Conservation (phyloP, 169 alveolate genomes). For the Plasmodium coatneyi region DNA sequence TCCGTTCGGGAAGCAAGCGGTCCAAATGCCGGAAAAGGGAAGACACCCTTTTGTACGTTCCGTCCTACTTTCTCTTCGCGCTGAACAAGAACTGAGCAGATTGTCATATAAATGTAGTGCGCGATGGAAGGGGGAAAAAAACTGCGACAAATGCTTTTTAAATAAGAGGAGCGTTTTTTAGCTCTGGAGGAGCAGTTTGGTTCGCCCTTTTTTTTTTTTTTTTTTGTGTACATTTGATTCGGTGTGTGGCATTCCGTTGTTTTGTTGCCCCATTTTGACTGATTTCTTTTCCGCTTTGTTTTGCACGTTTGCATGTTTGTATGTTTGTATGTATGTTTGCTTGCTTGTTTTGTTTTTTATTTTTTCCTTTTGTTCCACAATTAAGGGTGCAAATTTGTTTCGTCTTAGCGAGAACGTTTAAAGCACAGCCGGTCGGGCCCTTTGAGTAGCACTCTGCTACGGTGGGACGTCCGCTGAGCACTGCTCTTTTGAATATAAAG, state of each 20-base stretch:
- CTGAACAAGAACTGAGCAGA: slow-evolving; percentile 7
- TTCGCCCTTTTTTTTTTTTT: not conserved
- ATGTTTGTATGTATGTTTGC: not conserved
- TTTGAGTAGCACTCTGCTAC: not conserved
- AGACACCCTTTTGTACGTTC: slow-evolving; percentile 28
- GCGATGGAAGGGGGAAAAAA: not conserved
- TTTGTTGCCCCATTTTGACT: not conserved
- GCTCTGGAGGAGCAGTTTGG: not conserved
- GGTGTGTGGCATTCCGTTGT: not conserved
- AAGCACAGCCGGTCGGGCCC: not conserved
- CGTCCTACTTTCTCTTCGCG: slow-evolving; percentile 53
- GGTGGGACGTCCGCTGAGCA: not conserved
- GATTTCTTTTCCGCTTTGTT: not conserved
- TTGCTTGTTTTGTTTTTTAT: not conserved
- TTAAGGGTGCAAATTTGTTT: not conserved
- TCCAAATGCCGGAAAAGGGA: not conserved
- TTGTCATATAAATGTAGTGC: not conserved
- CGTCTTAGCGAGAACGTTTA: not conserved
- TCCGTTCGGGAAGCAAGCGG: not conserved
- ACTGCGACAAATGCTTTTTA: not conserved
- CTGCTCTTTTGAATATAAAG: not conserved
- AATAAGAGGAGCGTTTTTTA: not conserved
- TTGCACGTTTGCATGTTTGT: not conserved
- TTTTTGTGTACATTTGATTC: not conserved
- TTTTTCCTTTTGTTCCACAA: not conserved